Evolutionary conservation across 2,329 filamentous ascomycete genomes (phyloP).

Genomic region (Sporothrix curviconia): DNA sequence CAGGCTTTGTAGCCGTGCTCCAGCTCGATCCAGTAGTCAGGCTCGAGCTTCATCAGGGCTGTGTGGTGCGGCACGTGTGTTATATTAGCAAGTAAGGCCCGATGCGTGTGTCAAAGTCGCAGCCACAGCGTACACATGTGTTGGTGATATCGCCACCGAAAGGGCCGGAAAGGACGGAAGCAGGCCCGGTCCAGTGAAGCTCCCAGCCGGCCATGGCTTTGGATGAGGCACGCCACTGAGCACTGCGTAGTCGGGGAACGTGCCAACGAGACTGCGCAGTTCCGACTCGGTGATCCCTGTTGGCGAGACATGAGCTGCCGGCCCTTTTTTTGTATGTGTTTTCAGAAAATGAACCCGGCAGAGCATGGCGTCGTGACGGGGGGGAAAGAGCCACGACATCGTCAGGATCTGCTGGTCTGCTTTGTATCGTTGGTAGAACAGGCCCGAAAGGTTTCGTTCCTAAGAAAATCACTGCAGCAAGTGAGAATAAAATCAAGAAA

Average conservation of each 20-base stretch:
- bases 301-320: conserved; percentile 19
- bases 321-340: not conserved
- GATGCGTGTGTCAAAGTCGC: too few species aligned
- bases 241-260: conserved; percentile 72
- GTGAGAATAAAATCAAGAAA: too few species aligned
- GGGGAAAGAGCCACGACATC: not conserved
- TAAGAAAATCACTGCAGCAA: too few species aligned
- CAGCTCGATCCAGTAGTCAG: conserved; percentile 85
- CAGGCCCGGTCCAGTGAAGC: conserved; percentile 62
- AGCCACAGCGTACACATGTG: conserved; percentile 77
- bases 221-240: conserved; percentile 71
- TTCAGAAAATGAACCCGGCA: not conserved
- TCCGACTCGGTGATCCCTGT: conserved; percentile 67
- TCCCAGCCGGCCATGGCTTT: conserved; percentile 48
- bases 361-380: not conserved
- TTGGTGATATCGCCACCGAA: conserved; percentile 80
- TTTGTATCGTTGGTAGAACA: not conserved
- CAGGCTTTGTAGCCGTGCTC: conserved; percentile 64
- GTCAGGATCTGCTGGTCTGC: not conserved
- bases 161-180: conserved; percentile 71
- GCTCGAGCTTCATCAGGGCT: conserved; percentile 73
- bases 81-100: not conserved
- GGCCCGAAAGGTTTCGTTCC: too few species aligned
- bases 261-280: conserved; percentile 56
- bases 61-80: not conserved